Base-by-base conservation (phyloP, 2,329 filamentous ascomycete genomes). In the Xylariomycetidae sp. region DNA sequence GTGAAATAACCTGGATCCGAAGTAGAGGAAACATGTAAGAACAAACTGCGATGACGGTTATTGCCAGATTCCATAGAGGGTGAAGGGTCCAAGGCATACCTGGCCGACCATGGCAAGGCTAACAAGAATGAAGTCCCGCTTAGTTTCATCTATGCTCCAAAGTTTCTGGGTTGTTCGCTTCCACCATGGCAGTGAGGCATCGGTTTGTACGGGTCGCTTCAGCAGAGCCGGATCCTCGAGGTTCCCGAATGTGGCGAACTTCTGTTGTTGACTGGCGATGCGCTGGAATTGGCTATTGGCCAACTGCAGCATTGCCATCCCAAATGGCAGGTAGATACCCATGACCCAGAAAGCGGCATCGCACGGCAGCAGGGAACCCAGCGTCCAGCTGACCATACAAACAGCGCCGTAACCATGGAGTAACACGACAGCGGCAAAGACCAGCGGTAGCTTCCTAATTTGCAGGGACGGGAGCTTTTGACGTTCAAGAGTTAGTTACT, bases 1-100 rank as follows among this genome's bases (percentile, higher is more conserved):
- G 49, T 84, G 79, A 46, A 82, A 85, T 40, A 80, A 79, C 32
- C 69, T 71, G 1, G 79, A 84, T 20, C 78, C 63, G 44, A 79
- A 62, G 54, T 70, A 85, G 55, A 81, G 71, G 32, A 79, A 52
- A 22, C 79, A 42, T 0, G 76, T 74, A 9, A 79, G 60, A 34
- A 74, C 46, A 3, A 82, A 54, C 78, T 82, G 44, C 12, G 4
- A 5, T 28, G 31, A 49, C 37, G 45, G 44, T 36, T 31, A 32
- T 20, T 18, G 10, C 19, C 25, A 16, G 8, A 8, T 13, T 13
- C 10, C 17, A 10, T n/a, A 16, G 12, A 15, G 17, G 12, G 12
- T 17, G 16, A 16, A 23, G 24, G 22, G 18, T 12, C 10, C 60
- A 10, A 20, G 14, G 25, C 25, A 40, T 57, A 79, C 76, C 60